A percentile compares a stretch with the other conserved stretches of the same genome.
Evolutionary conservation across 2,329 filamentous ascomycete genomes (phyloP).

Genomic region (Elsinoe arachidis): DNA sequence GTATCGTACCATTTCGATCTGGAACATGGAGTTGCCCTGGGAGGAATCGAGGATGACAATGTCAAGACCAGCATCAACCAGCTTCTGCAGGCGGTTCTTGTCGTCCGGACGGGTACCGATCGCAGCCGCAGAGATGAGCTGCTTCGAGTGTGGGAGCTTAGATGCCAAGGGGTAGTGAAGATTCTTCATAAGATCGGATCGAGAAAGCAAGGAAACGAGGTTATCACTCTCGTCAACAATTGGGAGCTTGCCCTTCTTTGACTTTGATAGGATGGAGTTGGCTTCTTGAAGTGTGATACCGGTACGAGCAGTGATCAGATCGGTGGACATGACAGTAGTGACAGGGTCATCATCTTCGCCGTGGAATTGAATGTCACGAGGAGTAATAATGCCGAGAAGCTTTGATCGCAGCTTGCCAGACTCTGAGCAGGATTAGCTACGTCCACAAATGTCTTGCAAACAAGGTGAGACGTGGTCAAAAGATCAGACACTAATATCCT

Average conservation of each 20-base stretch:
- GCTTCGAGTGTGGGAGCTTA: constrained; percentile 93
- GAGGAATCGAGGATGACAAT: constrained; percentile 93
- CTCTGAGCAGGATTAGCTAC: constrained; percentile 47
- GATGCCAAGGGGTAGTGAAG: constrained; percentile 92
- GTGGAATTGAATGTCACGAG: constrained; percentile 97
- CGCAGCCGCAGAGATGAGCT: constrained; percentile 88
- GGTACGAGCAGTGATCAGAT: constrained; percentile 77
- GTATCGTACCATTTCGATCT: constrained; percentile 97
- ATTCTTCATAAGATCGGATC: constrained; percentile 98
- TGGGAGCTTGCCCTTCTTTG: constrained; percentile 74
- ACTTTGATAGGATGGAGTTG: constrained; percentile 85
- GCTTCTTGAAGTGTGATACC: constrained; percentile 81
- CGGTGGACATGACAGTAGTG: constrained; percentile 87
- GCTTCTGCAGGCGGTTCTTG: constrained; percentile 72
- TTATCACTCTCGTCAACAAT: constrained; percentile 42
- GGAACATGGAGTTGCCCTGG: constrained; percentile 97
- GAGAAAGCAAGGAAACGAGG: constrained; percentile 73
- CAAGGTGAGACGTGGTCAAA: neutral
- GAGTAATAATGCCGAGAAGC: constrained; percentile 94
- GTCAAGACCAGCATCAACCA: constrained; percentile 91
- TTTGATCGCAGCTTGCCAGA: constrained; percentile 88
- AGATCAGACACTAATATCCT: constrained; percentile 26
- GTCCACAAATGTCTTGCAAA: neutral
- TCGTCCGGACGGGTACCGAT: constrained; percentile 94
- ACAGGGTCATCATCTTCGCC: constrained; percentile 63